Percentiles rank a stretch among this genome's conserved stretches.
phyloP scores from a whole-genome alignment of 805 yeast species.

The Saturnispora sanitii region DNA sequence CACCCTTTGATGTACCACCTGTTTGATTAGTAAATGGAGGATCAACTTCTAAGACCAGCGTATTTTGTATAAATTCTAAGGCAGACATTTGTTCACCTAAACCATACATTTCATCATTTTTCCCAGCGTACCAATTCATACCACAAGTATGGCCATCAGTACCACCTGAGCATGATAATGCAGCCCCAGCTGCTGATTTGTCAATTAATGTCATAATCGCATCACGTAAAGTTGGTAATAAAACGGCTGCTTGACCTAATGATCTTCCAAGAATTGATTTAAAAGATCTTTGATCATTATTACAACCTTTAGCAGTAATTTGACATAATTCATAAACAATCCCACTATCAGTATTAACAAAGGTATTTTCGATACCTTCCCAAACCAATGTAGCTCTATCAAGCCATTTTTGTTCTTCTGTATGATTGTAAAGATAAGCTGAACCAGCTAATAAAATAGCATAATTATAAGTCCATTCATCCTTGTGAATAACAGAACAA shows the following conservation, averaged over 20 bases:
- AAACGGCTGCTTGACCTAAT: slow-evolving; percentile 45
- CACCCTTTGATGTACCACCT: slow-evolving; percentile 67
- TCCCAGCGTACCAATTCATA: slow-evolving; percentile 47
- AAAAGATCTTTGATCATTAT: slow-evolving; percentile 70
- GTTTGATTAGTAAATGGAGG: slow-evolving; percentile 52
- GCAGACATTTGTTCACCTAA: slow-evolving; percentile 82
- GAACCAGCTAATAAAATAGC: slow-evolving; percentile 59
- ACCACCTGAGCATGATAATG: slow-evolving; percentile 75
- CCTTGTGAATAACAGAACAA: slow-evolving; percentile 39
- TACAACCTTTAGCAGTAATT: slow-evolving; percentile 36
- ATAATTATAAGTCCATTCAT: slow-evolving; percentile 63
- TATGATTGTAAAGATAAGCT: slow-evolving; percentile 58
- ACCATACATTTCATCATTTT: slow-evolving; percentile 64
- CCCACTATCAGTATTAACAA: slow-evolving; percentile 31
- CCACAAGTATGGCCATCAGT: slow-evolving; percentile 83
- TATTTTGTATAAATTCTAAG: slow-evolving; percentile 48
- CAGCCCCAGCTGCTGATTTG: slow-evolving; percentile 59
- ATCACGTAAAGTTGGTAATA: slow-evolving; percentile 41
- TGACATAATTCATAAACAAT: slow-evolving; percentile 64
- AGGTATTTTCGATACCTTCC: slow-evolving; percentile 31
- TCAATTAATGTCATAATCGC: slow-evolving; percentile 28
- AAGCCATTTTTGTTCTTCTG: slow-evolving; percentile 38
- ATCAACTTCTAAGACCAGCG: slow-evolving; percentile 30
- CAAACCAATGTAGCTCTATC: slow-evolving; percentile 30
- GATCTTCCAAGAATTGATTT: slow-evolving; percentile 59